Evolutionary conservation across 768 basidiomycete genomes (phyloP).

Genomic region (Russula sp.): DNA sequence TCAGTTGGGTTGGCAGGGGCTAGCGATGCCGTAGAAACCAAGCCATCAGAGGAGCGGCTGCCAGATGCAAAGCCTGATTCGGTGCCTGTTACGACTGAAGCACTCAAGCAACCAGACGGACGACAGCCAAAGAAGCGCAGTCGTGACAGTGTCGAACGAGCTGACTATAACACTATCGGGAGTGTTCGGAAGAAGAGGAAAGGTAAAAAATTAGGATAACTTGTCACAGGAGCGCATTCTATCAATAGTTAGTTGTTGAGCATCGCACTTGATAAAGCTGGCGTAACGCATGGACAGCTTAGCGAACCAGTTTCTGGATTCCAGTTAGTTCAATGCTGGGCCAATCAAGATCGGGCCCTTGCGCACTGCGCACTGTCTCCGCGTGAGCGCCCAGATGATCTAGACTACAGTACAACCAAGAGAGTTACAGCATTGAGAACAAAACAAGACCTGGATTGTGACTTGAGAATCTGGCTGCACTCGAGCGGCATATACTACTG

Average conservation of each 20-base stretch:
- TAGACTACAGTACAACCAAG: too few species aligned
- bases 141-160: not conserved
- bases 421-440: too few species aligned
- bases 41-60: not conserved
- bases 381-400: too few species aligned
- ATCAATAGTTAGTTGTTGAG: not conserved
- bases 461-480: too few species aligned
- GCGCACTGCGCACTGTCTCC: too few species aligned
- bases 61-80: not conserved
- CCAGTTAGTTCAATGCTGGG: too few species aligned
- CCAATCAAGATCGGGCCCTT: too few species aligned
- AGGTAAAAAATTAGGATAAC: conserved; percentile 1
- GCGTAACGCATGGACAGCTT: too few species aligned
- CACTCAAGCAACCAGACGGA: not conserved
- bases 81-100: not conserved
- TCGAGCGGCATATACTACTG: too few species aligned
- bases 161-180: not conserved
- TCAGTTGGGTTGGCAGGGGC: not conserved
- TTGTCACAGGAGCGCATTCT: not conserved
- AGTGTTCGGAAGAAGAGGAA: conserved; percentile 18
- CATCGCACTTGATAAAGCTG: too few species aligned
- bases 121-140: conserved; percentile 6
- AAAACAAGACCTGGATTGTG: too few species aligned
- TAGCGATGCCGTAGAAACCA: not conserved
- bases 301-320: too few species aligned